Conservation (phyloP, 768 basidiomycete genomes). For the Serendipita indica region DNA sequence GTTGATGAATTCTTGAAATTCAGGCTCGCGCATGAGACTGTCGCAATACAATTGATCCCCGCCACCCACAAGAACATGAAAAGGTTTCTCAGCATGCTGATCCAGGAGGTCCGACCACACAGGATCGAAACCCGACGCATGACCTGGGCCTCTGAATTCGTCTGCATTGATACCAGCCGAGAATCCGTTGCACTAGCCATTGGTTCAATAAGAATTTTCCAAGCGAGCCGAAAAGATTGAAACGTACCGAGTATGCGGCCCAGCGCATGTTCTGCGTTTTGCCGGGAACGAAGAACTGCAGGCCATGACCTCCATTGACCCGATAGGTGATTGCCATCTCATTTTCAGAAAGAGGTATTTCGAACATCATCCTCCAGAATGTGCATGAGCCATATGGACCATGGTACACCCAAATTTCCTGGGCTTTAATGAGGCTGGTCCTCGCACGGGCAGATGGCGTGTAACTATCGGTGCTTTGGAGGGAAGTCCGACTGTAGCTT, state of each 20-base stretch:
- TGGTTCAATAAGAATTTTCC: constrained; percentile 9
- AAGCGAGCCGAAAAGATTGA: constrained; percentile 12
- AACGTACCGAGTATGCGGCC: constrained; percentile 64
- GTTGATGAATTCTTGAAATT: constrained; percentile 74
- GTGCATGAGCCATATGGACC: constrained; percentile 56
- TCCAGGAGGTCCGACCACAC: constrained; percentile 87
- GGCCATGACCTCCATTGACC: constrained; percentile 62
- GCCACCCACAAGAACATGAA: constrained; percentile 86
- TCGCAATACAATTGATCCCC: constrained; percentile 91
- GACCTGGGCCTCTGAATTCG: constrained; percentile 70
- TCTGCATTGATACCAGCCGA: constrained; percentile 70
- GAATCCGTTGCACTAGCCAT: constrained; percentile 21
- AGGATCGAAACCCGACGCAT: constrained; percentile 70
- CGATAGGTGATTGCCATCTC: constrained; percentile 72
- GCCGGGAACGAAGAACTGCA: constrained; percentile 76
- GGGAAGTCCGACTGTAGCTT: not conserved
- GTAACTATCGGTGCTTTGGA: constrained; percentile 10
- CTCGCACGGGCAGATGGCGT: constrained; percentile 18
- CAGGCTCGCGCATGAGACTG: constrained; percentile 73
- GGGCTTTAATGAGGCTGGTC: constrained; percentile 36
- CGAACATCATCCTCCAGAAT: constrained; percentile 88
- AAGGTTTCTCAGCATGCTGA: constrained; percentile 64
- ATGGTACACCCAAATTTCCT: constrained; percentile 58
- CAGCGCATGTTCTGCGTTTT: constrained; percentile 72
- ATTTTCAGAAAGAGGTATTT: constrained; percentile 51